Percentiles rank a stretch among this genome's conserved stretches.
These are phyloP conservation scores for Wickerhamiella domercqiae DNA, from an alignment of 805 yeast genomes.

Conservation along the genomic window DNA sequence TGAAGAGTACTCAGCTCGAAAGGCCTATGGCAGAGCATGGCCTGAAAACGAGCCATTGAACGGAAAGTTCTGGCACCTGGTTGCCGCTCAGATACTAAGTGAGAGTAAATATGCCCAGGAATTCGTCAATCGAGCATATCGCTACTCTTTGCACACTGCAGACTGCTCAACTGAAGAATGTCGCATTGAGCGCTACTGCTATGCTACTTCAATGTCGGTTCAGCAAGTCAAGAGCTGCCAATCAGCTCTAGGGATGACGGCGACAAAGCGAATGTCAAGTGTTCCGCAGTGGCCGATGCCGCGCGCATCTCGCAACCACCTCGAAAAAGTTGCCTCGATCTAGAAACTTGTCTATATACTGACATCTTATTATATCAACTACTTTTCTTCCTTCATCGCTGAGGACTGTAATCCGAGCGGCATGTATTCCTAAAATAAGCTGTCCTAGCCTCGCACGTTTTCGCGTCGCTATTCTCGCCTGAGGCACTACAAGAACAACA, in stretches of 20 bases:
- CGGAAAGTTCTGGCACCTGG: constrained; percentile 52
- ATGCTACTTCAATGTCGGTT: constrained; percentile 21
- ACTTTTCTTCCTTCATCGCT: no score
- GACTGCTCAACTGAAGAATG: constrained; percentile 28
- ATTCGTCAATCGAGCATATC: constrained; percentile 34
- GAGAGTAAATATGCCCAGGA: constrained; percentile 33
- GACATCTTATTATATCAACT: no score
- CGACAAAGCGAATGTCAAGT: constrained; percentile 6
- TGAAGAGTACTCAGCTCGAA: constrained; percentile 51
- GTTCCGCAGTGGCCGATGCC: constrained; percentile 21
- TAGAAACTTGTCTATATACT: no score
- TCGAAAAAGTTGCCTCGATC: no score
- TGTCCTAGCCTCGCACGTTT: no score
- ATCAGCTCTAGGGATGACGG: constrained; percentile 1
- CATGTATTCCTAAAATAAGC: no score
- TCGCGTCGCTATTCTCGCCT: no score
- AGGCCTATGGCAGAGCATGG: constrained; percentile 40
- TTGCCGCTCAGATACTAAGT: constrained; percentile 31
- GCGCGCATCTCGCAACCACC: constrained; percentile 2
- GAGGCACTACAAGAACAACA: no score
- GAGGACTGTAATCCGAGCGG: no score
- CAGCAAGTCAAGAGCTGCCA: constrained; percentile 19
- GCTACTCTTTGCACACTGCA: constrained; percentile 42
- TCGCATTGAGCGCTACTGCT: constrained; percentile 30
- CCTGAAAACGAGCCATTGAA: constrained; percentile 44